Evolutionary conservation across 805 yeast genomes (phyloP).

Genomic region (Saccharomycopsis babjevae): DNA sequence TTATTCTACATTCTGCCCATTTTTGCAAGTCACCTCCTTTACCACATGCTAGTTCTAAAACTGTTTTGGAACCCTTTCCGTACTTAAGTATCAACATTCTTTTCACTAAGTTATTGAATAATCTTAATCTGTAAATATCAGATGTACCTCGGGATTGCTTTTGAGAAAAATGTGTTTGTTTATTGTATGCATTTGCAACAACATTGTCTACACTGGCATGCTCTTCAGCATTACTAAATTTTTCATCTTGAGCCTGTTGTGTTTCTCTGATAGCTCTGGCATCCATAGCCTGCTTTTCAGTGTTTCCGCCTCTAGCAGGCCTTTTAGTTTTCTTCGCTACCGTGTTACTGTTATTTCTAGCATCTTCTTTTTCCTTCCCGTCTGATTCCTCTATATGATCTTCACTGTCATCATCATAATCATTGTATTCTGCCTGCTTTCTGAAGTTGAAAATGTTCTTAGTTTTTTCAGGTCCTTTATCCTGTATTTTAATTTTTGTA

Average conservation of each 20-base stretch:
- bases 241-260: slow-evolving; percentile 18
- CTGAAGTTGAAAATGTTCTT: background rate
- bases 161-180: slow-evolving; percentile 62
- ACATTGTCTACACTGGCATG: slow-evolving; percentile 44
- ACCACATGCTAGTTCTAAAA: slow-evolving; percentile 89
- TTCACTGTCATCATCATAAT: slow-evolving; percentile 1
- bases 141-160: slow-evolving; percentile 56
- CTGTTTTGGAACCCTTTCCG: slow-evolving; percentile 44
- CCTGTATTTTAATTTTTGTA: background rate
- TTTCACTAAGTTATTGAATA: slow-evolving; percentile 87
- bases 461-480: background rate
- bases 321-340: slow-evolving; percentile 7
- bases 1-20: slow-evolving; percentile 65
- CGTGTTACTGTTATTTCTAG: background rate
- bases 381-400: background rate
- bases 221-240: slow-evolving; percentile 9
- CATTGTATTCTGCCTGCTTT: background rate
- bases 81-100: slow-evolving; percentile 71
- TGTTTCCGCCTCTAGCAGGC: slow-evolving; percentile 22
- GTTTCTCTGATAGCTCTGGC: slow-evolving; percentile 11
- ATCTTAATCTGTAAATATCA: slow-evolving; percentile 75
- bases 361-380: background rate
- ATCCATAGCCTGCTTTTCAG: slow-evolving; percentile 18
- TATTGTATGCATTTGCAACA: slow-evolving; percentile 79
- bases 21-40: slow-evolving; percentile 96